These are phyloP conservation scores for Mucor racemosus DNA, from an alignment of 371 early-diverging fungal species.

Conservation along the genomic window DNA sequence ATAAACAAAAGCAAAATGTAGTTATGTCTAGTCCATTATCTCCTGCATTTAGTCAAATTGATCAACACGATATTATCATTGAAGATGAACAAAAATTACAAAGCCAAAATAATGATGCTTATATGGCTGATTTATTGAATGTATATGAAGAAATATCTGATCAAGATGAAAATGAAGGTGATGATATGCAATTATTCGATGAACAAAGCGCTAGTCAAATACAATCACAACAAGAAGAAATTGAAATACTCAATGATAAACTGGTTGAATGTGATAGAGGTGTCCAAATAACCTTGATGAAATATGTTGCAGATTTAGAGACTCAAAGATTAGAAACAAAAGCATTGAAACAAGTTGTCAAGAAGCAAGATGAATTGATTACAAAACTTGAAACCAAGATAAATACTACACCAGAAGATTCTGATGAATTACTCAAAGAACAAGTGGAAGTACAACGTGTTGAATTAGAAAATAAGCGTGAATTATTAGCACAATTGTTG, in stretches of 20 bases:
- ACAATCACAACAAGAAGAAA: constrained; percentile 19
- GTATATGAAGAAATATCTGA: constrained; percentile 39
- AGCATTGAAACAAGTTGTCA: constrained; percentile 27
- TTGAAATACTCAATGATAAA: constrained; percentile 29
- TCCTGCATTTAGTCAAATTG: constrained; percentile 16
- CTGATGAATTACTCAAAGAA: constrained; percentile 25
- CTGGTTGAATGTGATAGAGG: constrained; percentile 38
- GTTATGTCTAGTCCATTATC: constrained; percentile 7
- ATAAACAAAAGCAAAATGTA: background rate
- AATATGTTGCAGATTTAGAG: constrained; percentile 42
- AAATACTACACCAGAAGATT: background rate
- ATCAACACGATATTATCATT: constrained; percentile 8
- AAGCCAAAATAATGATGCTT: constrained; percentile 32
- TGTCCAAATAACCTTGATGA: constrained; percentile 39
- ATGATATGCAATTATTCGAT: constrained; percentile 15
- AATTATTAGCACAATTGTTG: constrained; percentile 36
- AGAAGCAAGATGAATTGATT: constrained; percentile 52
- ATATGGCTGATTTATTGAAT: constrained; percentile 35
- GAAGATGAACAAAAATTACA: constrained; percentile 24
- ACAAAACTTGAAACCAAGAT: constrained; percentile 37
- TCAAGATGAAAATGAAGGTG: constrained; percentile 13
- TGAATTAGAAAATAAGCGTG: constrained; percentile 47
- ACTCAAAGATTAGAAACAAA: constrained; percentile 35
- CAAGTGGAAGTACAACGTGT: constrained; percentile 44
- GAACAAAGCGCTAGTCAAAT: background rate